phyloP scores from a whole-genome alignment of 2,329 filamentous ascomycete species.

The Penicillium sp. region DNA sequence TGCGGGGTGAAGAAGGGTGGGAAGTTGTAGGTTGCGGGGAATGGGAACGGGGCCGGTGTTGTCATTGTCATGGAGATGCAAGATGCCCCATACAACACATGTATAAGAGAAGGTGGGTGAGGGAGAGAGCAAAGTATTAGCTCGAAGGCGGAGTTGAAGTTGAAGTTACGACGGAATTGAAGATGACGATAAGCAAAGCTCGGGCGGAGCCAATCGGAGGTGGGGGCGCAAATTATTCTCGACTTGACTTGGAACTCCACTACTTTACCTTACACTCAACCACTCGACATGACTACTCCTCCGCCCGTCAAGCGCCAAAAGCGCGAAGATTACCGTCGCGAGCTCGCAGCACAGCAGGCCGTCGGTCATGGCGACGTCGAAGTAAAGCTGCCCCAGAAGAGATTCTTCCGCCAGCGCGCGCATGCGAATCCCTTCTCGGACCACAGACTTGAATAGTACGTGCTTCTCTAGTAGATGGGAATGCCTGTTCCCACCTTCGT shows the following conservation, averaged over 20 bases:
- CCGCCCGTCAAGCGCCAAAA: conserved; percentile 61
- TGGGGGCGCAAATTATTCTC: conserved; percentile 13
- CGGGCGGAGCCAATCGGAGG: conserved; percentile 13
- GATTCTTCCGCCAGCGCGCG: conserved; percentile 91
- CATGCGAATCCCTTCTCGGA: conserved; percentile 99
- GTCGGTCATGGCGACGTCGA: conserved; percentile 28
- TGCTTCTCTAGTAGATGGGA: conserved; percentile 11
- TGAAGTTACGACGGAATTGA: background rate
- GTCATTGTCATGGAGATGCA: conserved; percentile 6
- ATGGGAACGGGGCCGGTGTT: conserved; percentile 33
- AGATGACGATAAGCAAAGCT: conserved; percentile 5
- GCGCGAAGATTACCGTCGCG: conserved; percentile 61
- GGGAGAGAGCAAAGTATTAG: background rate
- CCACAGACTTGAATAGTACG: conserved; percentile 83
- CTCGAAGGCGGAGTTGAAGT: background rate
- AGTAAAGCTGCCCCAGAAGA: conserved; percentile 79
- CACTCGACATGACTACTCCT: conserved; percentile 16
- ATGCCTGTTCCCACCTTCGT: background rate
- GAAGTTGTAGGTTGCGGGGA: conserved; percentile 46
- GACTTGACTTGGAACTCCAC: background rate
- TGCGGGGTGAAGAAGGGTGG: conserved; percentile 56
- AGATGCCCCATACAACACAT: background rate
- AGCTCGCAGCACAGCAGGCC: conserved; percentile 19
- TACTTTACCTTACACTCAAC: background rate
- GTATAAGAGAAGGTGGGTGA: background rate